phyloP scores from a whole-genome alignment of 192 early-diverging fungal species.

The Linnemannia exigua region DNA sequence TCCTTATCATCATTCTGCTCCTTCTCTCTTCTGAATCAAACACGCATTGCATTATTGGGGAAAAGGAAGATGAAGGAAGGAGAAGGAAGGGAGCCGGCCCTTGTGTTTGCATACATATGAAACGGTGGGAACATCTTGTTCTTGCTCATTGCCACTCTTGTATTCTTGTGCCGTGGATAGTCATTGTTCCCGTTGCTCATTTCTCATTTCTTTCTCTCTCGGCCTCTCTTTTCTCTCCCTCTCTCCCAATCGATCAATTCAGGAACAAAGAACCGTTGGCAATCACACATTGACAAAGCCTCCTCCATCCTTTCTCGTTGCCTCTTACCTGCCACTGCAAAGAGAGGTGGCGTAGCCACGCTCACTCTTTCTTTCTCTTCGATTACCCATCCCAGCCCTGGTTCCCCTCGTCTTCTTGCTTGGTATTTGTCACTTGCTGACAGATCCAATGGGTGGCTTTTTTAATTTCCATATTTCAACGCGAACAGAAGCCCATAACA shows the following conservation, averaged over 20 bases:
- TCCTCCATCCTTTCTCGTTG: background rate
- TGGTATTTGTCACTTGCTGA: background rate
- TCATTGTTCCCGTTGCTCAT: too few relatives aligned
- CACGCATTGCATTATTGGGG: background rate
- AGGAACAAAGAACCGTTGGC: background rate
- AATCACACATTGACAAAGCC: background rate
- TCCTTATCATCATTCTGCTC: constrained; percentile 1
- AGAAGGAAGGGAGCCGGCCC: too few relatives aligned
- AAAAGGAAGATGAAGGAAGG: background rate
- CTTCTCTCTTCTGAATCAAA: too few relatives aligned
- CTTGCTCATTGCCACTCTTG: too few relatives aligned
- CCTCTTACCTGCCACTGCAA: background rate
- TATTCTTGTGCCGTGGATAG: too few relatives aligned
- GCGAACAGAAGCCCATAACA: background rate
- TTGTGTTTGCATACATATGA: too few relatives aligned
- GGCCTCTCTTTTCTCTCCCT: background rate
- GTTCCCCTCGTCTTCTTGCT: background rate
- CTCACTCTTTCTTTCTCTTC: background rate
- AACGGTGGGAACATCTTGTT: too few relatives aligned
- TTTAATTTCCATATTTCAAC: background rate
- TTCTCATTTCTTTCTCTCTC: too few relatives aligned
- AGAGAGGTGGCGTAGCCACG: background rate
- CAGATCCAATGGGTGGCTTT: background rate
- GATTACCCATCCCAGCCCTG: background rate
- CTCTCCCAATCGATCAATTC: background rate